Conservation (phyloP, 2,329 filamentous ascomycete species). For the Beauveria medogensis region DNA sequence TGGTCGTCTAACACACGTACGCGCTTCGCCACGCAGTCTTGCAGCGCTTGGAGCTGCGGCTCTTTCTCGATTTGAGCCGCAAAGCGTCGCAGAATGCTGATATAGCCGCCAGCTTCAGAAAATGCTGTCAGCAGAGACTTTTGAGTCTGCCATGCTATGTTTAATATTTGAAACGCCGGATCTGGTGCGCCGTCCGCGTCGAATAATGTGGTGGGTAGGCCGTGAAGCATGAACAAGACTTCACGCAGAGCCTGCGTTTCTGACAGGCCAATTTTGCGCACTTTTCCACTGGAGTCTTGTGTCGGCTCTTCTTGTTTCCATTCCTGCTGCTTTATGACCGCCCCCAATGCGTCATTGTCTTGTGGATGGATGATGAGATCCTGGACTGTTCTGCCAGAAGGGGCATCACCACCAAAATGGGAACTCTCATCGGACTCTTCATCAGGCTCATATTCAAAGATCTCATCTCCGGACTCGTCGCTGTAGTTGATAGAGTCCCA, state of each 20-base stretch:
- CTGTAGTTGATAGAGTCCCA: constrained; percentile 66
- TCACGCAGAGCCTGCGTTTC: constrained; percentile 72
- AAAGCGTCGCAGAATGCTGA: constrained; percentile 39
- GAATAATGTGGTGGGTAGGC: constrained; percentile 69
- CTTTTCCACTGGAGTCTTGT: constrained; percentile 24
- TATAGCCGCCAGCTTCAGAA: constrained; percentile 37
- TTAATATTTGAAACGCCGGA: constrained; percentile 36
- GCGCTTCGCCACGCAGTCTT: constrained; percentile 50
- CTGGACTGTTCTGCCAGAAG: constrained; percentile 19
- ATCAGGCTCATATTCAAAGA: constrained; percentile 26
- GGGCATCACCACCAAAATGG: constrained; percentile 23
- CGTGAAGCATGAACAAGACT: constrained; percentile 75
- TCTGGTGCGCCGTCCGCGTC: constrained; percentile 31
- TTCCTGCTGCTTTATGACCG: constrained; percentile 25
- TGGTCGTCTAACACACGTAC: constrained; percentile 50
- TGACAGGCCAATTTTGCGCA: constrained; percentile 43
- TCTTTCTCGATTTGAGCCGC: constrained; percentile 35
- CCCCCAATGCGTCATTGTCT: constrained; percentile 23
- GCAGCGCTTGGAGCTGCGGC: constrained; percentile 63
- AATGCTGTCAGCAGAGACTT: constrained; percentile 39
- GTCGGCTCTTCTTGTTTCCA: constrained; percentile 29
- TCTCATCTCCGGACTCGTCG: constrained; percentile 53
- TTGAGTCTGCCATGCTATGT: constrained; percentile 43
- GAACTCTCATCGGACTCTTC: constrained; percentile 29
- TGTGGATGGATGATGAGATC: constrained; percentile 28